These are phyloP conservation scores for Primulina huaijiensis DNA, from an alignment of 257 asterid genomes.

Conservation along the genomic window DNA sequence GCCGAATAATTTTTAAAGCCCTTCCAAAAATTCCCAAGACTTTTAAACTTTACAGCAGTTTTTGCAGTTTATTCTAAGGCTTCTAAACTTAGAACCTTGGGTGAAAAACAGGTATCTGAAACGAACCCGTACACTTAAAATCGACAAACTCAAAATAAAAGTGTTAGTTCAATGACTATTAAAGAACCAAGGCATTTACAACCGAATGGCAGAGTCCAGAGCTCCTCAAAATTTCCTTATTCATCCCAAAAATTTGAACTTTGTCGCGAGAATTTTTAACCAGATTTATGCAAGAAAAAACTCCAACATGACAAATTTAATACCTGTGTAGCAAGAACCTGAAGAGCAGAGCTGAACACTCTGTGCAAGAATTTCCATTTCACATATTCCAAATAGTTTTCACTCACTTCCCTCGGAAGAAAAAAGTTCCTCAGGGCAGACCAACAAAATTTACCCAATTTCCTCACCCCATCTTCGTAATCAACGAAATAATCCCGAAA, in stretches of 20 bases:
- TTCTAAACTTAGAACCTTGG: background rate
- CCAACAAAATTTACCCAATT: slow-evolving; percentile 38
- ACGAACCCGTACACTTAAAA: background rate
- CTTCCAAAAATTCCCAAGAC: slow-evolving; percentile 1
- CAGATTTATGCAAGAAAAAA: background rate
- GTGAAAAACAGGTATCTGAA: background rate
- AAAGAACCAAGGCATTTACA: background rate
- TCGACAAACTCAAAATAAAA: slow-evolving; percentile 5
- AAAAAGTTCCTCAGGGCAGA: slow-evolving; percentile 60
- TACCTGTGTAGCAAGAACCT: slow-evolving; percentile 98
- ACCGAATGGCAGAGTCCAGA: slow-evolving; percentile 5
- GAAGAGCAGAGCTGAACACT: slow-evolving; percentile 90
- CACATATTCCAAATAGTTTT: slow-evolving; percentile 75
- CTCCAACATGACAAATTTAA: background rate
- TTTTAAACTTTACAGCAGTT: background rate
- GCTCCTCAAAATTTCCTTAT: background rate
- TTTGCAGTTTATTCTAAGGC: background rate
- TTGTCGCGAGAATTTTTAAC: background rate
- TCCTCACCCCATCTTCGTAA: slow-evolving; percentile 51
- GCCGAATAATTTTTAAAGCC: background rate
- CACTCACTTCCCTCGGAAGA: slow-evolving; percentile 68
- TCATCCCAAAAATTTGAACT: slow-evolving; percentile 1
- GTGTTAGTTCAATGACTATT: background rate
- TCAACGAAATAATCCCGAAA: slow-evolving; percentile 38
- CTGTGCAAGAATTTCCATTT: slow-evolving; percentile 95